Evolutionary conservation across 225 moss, liverwort and hornwort genomes (phyloP).

Genomic region (Sphagnum tenellum): DNA sequence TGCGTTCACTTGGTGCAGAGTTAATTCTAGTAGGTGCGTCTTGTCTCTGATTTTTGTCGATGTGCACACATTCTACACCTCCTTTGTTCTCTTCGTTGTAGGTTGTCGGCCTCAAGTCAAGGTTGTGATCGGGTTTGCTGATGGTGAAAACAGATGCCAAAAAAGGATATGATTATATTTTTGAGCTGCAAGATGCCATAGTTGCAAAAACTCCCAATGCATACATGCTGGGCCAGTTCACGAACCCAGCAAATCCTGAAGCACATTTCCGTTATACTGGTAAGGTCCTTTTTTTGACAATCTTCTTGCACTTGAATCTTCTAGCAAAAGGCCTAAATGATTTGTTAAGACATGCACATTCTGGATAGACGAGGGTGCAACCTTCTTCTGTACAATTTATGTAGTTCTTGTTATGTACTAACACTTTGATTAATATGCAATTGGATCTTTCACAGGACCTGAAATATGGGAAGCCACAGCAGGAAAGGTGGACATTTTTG

Average conservation of each 20-base stretch:
- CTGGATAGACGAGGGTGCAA: too few species aligned
- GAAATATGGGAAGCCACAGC: conserved; percentile 80
- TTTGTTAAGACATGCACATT: too few species aligned
- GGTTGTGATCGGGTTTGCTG: too few species aligned
- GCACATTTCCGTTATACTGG: conserved; percentile 67
- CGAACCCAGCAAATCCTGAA: conserved; percentile 47
- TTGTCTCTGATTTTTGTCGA: background rate
- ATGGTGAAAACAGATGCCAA: conserved; percentile 25
- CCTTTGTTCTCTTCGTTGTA: too few species aligned
- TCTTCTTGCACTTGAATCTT: background rate
- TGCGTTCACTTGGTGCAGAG: conserved; percentile 67
- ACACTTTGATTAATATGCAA: too few species aligned
- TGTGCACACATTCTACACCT: too few species aligned
- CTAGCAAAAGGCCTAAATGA: too few species aligned
- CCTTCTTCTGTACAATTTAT: too few species aligned
- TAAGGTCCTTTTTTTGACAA: conserved; percentile 8
- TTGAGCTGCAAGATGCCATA: conserved; percentile 44
- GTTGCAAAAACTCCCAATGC: conserved; percentile 61
- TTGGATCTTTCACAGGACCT: conserved; percentile 35
- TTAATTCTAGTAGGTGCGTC: conserved; percentile 46
- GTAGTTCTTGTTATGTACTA: too few species aligned
- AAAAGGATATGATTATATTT: conserved; percentile 29
- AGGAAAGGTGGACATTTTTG: conserved; percentile 79
- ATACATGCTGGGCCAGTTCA: conserved; percentile 61
- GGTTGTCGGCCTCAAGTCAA: too few species aligned